Percentiles rank a stretch among this genome's conserved stretches.
phyloP scores from a whole-genome alignment of 306 rosid species.

The Aeschynomene evenia region DNA sequence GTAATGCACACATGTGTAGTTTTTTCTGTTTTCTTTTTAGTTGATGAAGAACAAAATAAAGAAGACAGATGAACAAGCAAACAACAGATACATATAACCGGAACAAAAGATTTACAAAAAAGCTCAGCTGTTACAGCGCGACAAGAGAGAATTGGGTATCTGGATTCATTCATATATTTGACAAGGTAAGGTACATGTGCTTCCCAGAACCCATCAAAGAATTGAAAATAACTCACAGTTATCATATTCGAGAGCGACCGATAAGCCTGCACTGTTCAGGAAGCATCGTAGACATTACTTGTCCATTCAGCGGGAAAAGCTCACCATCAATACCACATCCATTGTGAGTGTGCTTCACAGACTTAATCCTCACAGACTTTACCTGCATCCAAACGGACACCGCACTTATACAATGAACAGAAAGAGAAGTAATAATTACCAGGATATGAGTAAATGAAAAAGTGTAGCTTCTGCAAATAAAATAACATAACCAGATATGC shows the following conservation, averaged over 20 bases:
- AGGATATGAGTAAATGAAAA: constrained; percentile 26
- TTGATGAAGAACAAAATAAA: constrained; percentile 6
- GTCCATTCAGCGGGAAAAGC: constrained; percentile 83
- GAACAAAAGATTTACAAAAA: constrained; percentile 47
- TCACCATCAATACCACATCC: constrained; percentile 99
- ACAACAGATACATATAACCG: constrained; percentile 39
- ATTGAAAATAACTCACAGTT: constrained; percentile 39
- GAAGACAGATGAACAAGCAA: constrained; percentile 25
- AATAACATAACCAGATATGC: constrained; percentile 17
- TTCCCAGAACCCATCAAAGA: constrained; percentile 49
- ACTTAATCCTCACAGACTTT: constrained; percentile 82
- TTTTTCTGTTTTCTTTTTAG: constrained; percentile 5
- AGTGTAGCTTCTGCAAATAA: constrained; percentile 1
- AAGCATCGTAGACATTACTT: constrained; percentile 78
- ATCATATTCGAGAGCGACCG: constrained; percentile 73
- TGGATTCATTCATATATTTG: constrained; percentile 25
- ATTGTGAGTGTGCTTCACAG: constrained; percentile 81
- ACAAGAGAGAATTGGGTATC: constrained; percentile 39
- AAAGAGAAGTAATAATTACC: constrained; percentile 12
- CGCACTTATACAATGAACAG: constrained; percentile 25
- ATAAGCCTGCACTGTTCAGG: constrained; percentile 99
- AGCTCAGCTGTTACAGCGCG: constrained; percentile 45
- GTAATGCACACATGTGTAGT: constrained; percentile 25
- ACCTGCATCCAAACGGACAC: constrained; percentile 56
- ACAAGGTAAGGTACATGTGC: constrained; percentile 31